phyloP scores from a whole-genome alignment of 805 yeast species.

The Metschnikowia sp. region DNA sequence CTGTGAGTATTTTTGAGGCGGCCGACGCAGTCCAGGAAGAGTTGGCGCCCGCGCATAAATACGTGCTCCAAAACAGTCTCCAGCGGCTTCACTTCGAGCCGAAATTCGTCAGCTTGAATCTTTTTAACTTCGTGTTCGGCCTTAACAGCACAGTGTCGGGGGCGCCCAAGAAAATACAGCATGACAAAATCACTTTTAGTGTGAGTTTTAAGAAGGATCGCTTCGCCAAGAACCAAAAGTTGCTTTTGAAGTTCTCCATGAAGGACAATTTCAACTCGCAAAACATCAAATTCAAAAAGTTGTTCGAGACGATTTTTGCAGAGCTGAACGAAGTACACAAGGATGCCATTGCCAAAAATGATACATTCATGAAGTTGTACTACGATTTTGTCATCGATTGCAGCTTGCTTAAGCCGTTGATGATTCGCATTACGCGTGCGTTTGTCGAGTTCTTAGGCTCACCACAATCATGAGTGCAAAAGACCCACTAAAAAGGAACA shows the following conservation, averaged over 20 bases:
- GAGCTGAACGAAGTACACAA: constrained; percentile 14
- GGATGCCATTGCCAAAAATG: constrained; percentile 1
- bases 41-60: constrained; percentile 1
- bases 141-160: constrained; percentile 25
- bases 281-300: constrained; percentile 35
- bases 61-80: constrained; percentile 29
- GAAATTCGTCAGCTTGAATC: constrained; percentile 28
- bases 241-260: constrained; percentile 29
- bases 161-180: constrained; percentile 31
- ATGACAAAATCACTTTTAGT: constrained; percentile 31
- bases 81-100: constrained; percentile 31
- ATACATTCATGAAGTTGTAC: constrained; percentile 31
- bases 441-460: constrained; percentile 15
- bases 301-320: constrained; percentile 29
- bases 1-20: constrained; percentile 28
- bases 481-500: neutral
- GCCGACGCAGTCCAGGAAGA: constrained; percentile 17
- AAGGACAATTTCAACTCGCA: constrained; percentile 35
- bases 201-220: constrained; percentile 28
- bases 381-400: constrained; percentile 36
- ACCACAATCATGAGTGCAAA: neutral
- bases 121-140: constrained; percentile 30
- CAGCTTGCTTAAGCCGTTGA: constrained; percentile 25
- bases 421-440: constrained; percentile 29
- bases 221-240: constrained; percentile 23